Evolutionary conservation across 176 grass and related monocot genomes (phyloP).

Genomic region (Triticum monococcum): DNA sequence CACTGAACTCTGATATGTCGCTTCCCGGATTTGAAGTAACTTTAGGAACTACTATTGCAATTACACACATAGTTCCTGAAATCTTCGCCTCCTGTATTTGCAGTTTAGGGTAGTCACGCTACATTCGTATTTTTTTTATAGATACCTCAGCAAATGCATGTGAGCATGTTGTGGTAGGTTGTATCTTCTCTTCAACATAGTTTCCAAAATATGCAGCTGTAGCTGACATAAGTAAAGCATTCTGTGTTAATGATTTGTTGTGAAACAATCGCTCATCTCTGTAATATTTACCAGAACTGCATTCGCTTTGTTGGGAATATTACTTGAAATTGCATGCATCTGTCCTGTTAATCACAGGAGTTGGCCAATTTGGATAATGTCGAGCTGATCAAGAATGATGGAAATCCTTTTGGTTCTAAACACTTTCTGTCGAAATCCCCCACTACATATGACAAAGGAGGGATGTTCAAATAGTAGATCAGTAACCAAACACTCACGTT

Average conservation of each 20-base stretch:
- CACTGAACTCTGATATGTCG: conserved; percentile 4
- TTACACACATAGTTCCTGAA: conserved; percentile 16
- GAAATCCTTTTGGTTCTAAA: conserved; percentile 74
- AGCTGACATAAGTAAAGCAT: background rate
- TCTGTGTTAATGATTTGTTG: background rate
- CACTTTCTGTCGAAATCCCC: conserved; percentile 90
- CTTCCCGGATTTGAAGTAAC: background rate
- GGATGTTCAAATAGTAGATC: conserved; percentile 41
- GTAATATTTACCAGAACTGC: background rate
- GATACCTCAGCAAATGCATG: conserved; percentile 84
- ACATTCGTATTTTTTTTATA: conserved; percentile 89
- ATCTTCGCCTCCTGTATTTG: conserved; percentile 13
- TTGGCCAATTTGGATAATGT: conserved; percentile 67
- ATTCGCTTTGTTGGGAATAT: too few species aligned
- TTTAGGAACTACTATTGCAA: conserved; percentile 28
- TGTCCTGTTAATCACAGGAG: conserved; percentile 48
- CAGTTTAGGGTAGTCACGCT: conserved; percentile 78
- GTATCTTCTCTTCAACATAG: conserved; percentile 6
- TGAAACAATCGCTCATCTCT: background rate
- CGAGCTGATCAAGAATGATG: conserved; percentile 79
- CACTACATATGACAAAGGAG: conserved; percentile 41
- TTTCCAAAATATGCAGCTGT: background rate
- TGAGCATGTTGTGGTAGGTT: conserved; percentile 88
- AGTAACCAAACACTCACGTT: conserved; percentile 70
- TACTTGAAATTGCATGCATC: background rate